These are phyloP conservation scores for Ganoderma meredithae DNA, from an alignment of 1,284 basidiomycete species.

Conservation along the genomic window DNA sequence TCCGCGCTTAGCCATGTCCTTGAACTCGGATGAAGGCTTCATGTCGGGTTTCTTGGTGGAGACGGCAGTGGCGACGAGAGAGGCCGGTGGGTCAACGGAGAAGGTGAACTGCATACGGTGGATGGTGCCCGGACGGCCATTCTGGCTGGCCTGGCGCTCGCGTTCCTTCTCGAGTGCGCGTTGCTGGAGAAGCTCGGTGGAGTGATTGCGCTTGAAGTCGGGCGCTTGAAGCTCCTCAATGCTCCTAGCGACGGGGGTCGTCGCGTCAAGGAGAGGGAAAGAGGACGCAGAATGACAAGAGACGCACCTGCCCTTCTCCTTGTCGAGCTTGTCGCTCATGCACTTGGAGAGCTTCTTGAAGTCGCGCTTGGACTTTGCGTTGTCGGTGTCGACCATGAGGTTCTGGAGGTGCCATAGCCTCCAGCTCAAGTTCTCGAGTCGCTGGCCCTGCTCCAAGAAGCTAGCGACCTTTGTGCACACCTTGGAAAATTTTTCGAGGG, in stretches of 20 bases:
- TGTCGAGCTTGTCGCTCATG: constrained; percentile 88
- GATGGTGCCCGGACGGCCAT: constrained; percentile 70
- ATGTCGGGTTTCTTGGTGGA: constrained; percentile 70
- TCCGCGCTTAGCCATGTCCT: constrained; percentile 53
- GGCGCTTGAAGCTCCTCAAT: constrained; percentile 84
- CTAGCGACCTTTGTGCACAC: constrained; percentile 87
- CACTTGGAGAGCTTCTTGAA: constrained; percentile 85
- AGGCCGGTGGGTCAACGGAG: constrained; percentile 73
- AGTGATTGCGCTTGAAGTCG: constrained; percentile 75
- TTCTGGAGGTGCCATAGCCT: constrained; percentile 88
- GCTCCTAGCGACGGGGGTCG: constrained; percentile 52
- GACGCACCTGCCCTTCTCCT: constrained; percentile 80
- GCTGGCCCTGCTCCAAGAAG: constrained; percentile 85
- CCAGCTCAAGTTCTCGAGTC: constrained; percentile 88
- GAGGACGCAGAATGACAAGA: background rate
- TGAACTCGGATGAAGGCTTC: constrained; percentile 72
- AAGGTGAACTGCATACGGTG: constrained; percentile 89
- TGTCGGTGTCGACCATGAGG: constrained; percentile 86
- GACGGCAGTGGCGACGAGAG: constrained; percentile 51
- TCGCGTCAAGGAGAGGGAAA: constrained; percentile 19
- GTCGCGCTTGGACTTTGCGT: constrained; percentile 83
- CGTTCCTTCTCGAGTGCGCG: constrained; percentile 82
- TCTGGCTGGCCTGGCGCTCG: constrained; percentile 72
- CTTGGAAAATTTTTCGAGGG: constrained; percentile 45
- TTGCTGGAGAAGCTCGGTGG: constrained; percentile 77